Evolutionary conservation across 257 asterid genomes (phyloP).

Genomic region (Jacaranda copaia): DNA sequence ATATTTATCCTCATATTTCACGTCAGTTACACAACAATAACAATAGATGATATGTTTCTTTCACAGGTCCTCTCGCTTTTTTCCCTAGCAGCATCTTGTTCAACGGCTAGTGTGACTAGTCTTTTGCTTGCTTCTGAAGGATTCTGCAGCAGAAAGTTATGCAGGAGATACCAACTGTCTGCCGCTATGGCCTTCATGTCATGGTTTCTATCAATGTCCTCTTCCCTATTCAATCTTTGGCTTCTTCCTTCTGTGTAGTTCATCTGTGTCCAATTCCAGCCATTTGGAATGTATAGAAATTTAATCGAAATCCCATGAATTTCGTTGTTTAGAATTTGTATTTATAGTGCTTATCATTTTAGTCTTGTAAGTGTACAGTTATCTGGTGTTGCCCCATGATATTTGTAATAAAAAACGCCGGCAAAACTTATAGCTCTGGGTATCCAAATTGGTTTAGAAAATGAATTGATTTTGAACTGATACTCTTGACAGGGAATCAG

Average conservation of each 20-base stretch:
- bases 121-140: constrained; percentile 64
- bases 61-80: constrained; percentile 70
- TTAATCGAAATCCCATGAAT: constrained; percentile 31
- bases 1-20: not conserved
- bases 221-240: constrained; percentile 93
- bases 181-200: constrained; percentile 94
- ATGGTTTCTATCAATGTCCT: constrained; percentile 80
- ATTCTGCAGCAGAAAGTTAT: constrained; percentile 60
- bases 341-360: constrained; percentile 32
- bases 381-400: constrained; percentile 26
- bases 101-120: constrained; percentile 79
- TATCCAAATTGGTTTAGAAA: not conserved
- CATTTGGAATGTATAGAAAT: constrained; percentile 28
- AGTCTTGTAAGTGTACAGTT: constrained; percentile 46
- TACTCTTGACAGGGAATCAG: not conserved
- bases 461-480: not conserved
- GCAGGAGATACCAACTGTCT: constrained; percentile 77
- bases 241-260: constrained; percentile 60
- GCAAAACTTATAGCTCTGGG: not conserved
- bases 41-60: not conserved
- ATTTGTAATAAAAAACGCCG: constrained; percentile 36
- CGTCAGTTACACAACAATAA: not conserved
- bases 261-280: constrained; percentile 17
- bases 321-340: constrained; percentile 30
- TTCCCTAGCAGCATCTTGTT: constrained; percentile 86